phyloP scores from a whole-genome alignment of 257 asterid genomes.

The Nicotiana otophora region DNA sequence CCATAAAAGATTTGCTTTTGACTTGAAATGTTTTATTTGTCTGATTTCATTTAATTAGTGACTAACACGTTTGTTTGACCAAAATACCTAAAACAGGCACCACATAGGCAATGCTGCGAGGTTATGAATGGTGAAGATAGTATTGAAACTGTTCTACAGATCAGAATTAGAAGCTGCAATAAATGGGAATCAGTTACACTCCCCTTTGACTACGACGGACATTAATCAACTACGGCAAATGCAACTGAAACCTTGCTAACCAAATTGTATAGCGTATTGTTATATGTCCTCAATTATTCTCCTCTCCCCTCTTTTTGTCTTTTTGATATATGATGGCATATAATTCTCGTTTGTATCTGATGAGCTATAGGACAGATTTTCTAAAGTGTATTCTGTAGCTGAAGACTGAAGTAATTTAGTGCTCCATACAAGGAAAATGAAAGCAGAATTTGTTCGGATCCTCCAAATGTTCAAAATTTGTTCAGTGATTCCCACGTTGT shows the following conservation, averaged over 20 bases:
- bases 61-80: conserved; percentile 11
- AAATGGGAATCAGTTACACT: conserved; percentile 55
- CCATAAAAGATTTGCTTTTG: background rate
- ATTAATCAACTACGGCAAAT: background rate
- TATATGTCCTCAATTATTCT: background rate
- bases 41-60: background rate
- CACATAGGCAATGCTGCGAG: conserved; percentile 65
- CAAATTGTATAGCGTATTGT: background rate
- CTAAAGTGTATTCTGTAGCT: too few relatives aligned
- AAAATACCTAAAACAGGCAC: conserved; percentile 38
- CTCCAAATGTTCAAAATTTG: background rate
- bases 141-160: conserved; percentile 20
- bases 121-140: conserved; percentile 25
- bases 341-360: background rate
- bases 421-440: too few relatives aligned
- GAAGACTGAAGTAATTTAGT: too few relatives aligned
- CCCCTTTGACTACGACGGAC: conserved; percentile 5
- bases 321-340: too few relatives aligned
- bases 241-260: background rate
- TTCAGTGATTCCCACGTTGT: background rate
- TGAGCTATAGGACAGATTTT: too few relatives aligned
- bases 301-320: background rate
- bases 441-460: background rate
- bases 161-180: conserved; percentile 49
- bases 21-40: background rate